These are phyloP conservation scores for Erodium moschatum DNA, from an alignment of 441 rosid species.

Conservation along the genomic window DNA sequence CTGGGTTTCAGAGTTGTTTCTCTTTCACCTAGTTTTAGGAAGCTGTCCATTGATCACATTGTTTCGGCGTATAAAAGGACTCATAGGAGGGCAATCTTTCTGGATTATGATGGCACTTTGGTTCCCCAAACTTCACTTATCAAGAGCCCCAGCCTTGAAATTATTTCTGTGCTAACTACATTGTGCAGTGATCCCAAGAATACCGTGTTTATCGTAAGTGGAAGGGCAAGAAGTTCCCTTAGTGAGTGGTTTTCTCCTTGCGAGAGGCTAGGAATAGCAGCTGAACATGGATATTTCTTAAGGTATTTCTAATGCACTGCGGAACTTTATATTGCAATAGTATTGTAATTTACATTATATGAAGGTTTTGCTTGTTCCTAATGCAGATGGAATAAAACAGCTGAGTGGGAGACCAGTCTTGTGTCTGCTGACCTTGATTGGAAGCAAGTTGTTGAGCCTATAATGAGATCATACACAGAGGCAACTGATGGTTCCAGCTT, in stretches of 20 bases:
- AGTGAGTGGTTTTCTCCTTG: slow-evolving; percentile 71
- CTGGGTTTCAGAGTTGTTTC: slow-evolving; percentile 69
- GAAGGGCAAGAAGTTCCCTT: slow-evolving; percentile 56
- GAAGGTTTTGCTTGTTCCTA: slow-evolving; percentile 8
- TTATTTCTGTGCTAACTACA: slow-evolving; percentile 42
- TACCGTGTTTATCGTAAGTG: slow-evolving; percentile 74
- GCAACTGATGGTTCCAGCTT: slow-evolving; percentile 80
- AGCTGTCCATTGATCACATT: slow-evolving; percentile 49
- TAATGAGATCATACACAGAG: slow-evolving; percentile 65
- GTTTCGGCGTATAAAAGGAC: slow-evolving; percentile 56
- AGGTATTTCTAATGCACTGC: slow-evolving; percentile 32
- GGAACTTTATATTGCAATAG: not conserved
- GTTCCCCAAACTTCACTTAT: slow-evolving; percentile 57
- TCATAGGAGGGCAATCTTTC: slow-evolving; percentile 61
- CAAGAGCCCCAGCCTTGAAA: slow-evolving; percentile 57
- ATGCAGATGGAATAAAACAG: slow-evolving; percentile 49
- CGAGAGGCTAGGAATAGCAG: slow-evolving; percentile 30
- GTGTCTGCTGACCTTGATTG: slow-evolving; percentile 63
- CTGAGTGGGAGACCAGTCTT: slow-evolving; percentile 55
- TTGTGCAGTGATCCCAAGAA: slow-evolving; percentile 62
- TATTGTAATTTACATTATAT: not conserved
- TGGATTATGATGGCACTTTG: slow-evolving; percentile 79
- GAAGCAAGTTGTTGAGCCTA: slow-evolving; percentile 65
- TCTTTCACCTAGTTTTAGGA: slow-evolving; percentile 74
- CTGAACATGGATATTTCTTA: slow-evolving; percentile 77